Conservation (phyloP, 176 grass and related monocot species). For the Zoysia pacifica region DNA sequence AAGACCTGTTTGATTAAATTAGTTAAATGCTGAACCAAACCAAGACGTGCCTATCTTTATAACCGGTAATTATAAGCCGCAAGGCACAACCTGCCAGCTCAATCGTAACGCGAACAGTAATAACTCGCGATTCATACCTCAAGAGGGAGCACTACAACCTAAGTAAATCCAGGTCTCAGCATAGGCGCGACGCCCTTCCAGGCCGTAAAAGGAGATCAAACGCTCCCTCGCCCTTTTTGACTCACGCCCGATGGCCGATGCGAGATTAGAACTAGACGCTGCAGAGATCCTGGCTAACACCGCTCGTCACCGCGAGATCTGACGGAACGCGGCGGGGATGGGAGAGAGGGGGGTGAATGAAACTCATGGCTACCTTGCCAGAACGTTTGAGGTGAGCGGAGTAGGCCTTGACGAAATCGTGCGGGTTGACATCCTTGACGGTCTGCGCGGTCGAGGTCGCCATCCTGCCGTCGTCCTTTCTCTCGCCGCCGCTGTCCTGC, state of each 20-base stretch:
- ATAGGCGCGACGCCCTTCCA: background rate
- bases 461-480: conserved; percentile 26
- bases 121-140: background rate
- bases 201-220: background rate
- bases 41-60: too few species aligned
- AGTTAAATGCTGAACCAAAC: background rate
- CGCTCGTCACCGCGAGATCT: background rate
- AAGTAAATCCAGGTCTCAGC: background rate
- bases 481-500: conserved; percentile 9
- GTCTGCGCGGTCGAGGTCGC: conserved; percentile 41
- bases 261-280: background rate
- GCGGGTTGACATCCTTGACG: conserved; percentile 62
- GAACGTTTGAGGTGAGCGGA: conserved; percentile 73
- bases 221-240: background rate
- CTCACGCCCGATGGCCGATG: background rate
- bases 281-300: background rate
- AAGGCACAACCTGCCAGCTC: background rate
- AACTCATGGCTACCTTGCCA: conserved; percentile 51
- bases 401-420: conserved; percentile 71
- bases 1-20: background rate
- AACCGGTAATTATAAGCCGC: background rate
- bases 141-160: too few species aligned
- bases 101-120: background rate
- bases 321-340: background rate
- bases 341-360: background rate